Evolutionary conservation across 768 basidiomycete species (phyloP).

Genomic region (Galerina marginata): DNA sequence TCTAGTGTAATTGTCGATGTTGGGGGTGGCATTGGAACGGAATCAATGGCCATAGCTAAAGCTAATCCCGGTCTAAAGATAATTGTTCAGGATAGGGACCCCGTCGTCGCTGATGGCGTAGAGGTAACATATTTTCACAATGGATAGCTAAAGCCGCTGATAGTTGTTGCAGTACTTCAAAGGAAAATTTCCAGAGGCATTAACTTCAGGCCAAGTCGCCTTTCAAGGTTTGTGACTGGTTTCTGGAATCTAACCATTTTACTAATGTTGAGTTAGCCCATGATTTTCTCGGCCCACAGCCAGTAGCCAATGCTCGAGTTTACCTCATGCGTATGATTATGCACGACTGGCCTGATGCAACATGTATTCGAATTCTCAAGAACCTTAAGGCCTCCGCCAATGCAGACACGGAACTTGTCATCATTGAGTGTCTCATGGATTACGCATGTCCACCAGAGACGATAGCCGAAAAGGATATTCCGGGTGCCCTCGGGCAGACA

Average conservation of each 20-base stretch:
- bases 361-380: constrained; percentile 34
- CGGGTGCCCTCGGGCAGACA: too few species aligned
- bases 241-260: too few species aligned
- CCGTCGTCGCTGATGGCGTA: too few species aligned
- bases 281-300: constrained; percentile 44
- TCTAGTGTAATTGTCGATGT: constrained; percentile 35
- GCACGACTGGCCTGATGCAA: constrained; percentile 45
- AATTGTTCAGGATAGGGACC: constrained; percentile 30
- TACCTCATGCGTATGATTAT: constrained; percentile 42
- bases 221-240: too few species aligned
- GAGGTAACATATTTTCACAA: too few species aligned
- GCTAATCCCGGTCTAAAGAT: constrained; percentile 23
- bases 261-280: too few species aligned
- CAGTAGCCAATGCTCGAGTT: constrained; percentile 37
- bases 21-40: constrained; percentile 33
- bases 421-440: constrained; percentile 44
- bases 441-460: too few species aligned
- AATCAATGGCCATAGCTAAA: constrained; percentile 27
- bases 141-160: too few species aligned
- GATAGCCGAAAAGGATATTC: too few species aligned
- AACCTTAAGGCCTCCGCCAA: constrained; percentile 38
- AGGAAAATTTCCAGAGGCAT: not conserved
- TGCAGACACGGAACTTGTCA: constrained; percentile 38
- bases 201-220: not conserved
- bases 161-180: too few species aligned